Base-by-base conservation (phyloP, 192 early-diverging fungal genomes). In the Linnemannia exigua region DNA sequence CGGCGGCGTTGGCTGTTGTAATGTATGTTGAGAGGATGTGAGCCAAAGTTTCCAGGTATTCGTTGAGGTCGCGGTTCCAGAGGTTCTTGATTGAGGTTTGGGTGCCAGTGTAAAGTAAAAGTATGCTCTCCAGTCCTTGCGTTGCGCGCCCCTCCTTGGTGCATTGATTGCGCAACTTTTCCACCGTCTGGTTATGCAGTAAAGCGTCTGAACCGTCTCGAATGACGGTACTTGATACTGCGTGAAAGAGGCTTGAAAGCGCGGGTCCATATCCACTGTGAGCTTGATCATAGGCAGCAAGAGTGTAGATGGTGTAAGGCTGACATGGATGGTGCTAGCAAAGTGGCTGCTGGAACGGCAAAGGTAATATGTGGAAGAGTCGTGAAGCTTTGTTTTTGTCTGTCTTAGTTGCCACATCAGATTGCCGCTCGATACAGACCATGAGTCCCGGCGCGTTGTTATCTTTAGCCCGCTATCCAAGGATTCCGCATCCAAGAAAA, bases 171-270 rank as follows among this genome's bases (percentile, higher is more conserved):
- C 73, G 66, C 35, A 67, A 52, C 22, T 76, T 22, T 61, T 19
- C 31, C 41, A 83, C 76, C 20, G 46, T 46, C 67, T 70, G 58
- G 41, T 63, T 75, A n/a, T 69, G 48, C 70, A 79, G 47, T n/a
- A 70, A 31, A 25, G 76, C 76, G 51, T 75, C 41, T 15, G 73
- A 70, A 19, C 71, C 73, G 47, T 63, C 51, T 25, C 37, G 31
- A 16, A 79, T 72, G 22, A 84, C 51, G 8, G 14, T 35, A 52
- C 46, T 36, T 5, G 82, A 67, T 47, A 84, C 58, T 51, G 20
- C 70, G 76, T 52, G 58, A 79, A 84, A 79, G 67, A 79, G 52
- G 9, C 58, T 70, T 22, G 76, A 84, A n/a, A 73, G 31, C 44
- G 58, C 66, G 50, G 63, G 50, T 28, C 61, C 47, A 38, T 75